Percentiles rank a stretch among this genome's conserved stretches.
phyloP scores from a whole-genome alignment of 2,329 filamentous ascomycete species.

The Juglanconis sp. region DNA sequence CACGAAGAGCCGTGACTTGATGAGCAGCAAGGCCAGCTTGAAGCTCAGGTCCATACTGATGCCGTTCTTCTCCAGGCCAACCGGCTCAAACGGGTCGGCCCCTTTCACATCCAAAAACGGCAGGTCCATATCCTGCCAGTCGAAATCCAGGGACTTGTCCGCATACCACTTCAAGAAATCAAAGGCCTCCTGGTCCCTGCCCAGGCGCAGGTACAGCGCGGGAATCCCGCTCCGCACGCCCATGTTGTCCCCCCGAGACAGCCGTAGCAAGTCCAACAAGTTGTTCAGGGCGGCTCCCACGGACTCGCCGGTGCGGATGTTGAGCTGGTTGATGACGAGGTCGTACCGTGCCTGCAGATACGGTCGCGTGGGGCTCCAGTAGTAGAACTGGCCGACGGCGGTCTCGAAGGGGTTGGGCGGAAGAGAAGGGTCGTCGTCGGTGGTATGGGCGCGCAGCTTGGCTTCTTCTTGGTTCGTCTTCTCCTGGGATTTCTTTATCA shows the following conservation, averaged over 20 bases:
- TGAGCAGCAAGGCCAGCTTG: neutral
- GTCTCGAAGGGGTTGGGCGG: constrained; percentile 26
- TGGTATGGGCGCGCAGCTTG: constrained; percentile 18
- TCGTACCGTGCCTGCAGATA: constrained; percentile 35
- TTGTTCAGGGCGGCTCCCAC: constrained; percentile 21
- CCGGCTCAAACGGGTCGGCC: constrained; percentile 39
- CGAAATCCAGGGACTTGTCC: constrained; percentile 24
- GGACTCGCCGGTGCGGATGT: constrained; percentile 28
- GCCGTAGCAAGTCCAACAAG: constrained; percentile 11
- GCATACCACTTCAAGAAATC: constrained; percentile 48
- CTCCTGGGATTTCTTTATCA: constrained; percentile 20
- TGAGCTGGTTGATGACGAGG: constrained; percentile 26
- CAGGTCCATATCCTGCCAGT: constrained; percentile 31
- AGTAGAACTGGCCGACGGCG: constrained; percentile 33
- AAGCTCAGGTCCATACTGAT: neutral
- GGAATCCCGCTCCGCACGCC: constrained; percentile 23
- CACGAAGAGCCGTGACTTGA: neutral
- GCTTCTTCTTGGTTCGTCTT: constrained; percentile 24
- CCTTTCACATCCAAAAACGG: constrained; percentile 33
- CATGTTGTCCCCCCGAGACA: constrained; percentile 21
- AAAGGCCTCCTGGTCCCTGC: constrained; percentile 35
- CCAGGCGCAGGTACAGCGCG: constrained; percentile 28
- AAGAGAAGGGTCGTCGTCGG: neutral
- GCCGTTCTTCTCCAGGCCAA: neutral
- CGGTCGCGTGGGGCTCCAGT: constrained; percentile 26